Conservation (phyloP, 345 rosid genomes). For the Trapa bicornis region DNA sequence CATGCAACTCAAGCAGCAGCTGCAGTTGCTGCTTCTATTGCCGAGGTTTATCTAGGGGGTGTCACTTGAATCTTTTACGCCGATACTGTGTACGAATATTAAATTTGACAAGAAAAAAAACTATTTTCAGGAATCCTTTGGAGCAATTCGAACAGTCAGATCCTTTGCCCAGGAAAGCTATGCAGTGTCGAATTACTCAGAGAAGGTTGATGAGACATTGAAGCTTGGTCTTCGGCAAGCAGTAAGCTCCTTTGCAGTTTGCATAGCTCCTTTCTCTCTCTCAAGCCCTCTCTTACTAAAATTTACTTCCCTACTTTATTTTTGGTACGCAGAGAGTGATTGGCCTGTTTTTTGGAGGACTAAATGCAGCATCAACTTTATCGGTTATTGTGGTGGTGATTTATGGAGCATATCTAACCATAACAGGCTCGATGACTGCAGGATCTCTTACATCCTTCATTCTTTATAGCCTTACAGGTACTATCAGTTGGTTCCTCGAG, state of each 20-base stretch:
- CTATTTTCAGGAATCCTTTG: constrained; percentile 74
- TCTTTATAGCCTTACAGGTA: constrained; percentile 95
- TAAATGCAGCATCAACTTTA: constrained; percentile 73
- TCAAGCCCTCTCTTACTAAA: not conserved
- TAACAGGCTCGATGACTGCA: constrained; percentile 66
- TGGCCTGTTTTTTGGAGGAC: constrained; percentile 74
- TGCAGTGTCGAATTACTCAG: constrained; percentile 56
- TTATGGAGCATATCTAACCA: constrained; percentile 83
- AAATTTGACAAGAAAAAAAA: not conserved
- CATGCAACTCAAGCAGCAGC: constrained; percentile 95
- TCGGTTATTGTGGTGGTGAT: constrained; percentile 71
- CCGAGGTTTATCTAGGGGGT: constrained; percentile 45
- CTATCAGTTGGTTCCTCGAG: constrained; percentile 3
- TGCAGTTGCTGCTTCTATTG: constrained; percentile 87
- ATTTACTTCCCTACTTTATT: constrained; percentile 4
- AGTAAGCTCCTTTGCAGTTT: constrained; percentile 31
- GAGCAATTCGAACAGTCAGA: constrained; percentile 89
- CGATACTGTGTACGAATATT: not conserved
- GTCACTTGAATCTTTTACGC: not conserved
- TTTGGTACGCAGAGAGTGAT: constrained; percentile 30
- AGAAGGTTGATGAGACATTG: constrained; percentile 81
- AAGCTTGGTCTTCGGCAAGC: constrained; percentile 83
- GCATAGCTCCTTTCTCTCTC: constrained; percentile 6
- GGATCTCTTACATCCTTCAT: constrained; percentile 95
- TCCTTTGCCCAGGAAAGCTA: constrained; percentile 78